A percentile compares a stretch with the other conserved stretches of the same genome.
Conservation (phyloP, 1,284 basidiomycete genomes). For the Rhodotorula glutinis region DNA sequence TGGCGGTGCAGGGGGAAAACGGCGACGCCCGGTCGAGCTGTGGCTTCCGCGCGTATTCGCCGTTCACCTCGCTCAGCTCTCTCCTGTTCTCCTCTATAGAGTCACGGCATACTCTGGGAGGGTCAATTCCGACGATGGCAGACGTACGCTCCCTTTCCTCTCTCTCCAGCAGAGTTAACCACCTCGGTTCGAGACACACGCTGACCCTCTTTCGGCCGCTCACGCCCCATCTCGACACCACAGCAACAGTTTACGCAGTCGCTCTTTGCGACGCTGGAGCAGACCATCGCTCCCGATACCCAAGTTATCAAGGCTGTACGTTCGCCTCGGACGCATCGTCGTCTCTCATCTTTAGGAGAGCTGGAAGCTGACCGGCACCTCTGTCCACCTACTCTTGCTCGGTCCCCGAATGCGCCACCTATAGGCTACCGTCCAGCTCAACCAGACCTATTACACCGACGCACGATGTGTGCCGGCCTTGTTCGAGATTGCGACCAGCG, state of each 20-base stretch:
- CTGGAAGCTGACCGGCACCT: conserved; percentile 39
- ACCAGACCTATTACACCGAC: conserved; percentile 87
- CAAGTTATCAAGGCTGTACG: conserved; percentile 79
- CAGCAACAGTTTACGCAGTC: conserved; percentile 57
- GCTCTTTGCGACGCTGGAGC: conserved; percentile 76
- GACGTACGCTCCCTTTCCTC: conserved; percentile 13
- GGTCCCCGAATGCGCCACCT: conserved; percentile 8
- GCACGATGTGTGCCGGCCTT: conserved; percentile 86
- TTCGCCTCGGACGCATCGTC: neutral
- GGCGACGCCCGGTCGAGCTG: no score
- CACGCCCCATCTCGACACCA: no score
- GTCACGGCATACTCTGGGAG: no score
- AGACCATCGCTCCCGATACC: conserved; percentile 82
- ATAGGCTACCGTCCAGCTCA: conserved; percentile 86
- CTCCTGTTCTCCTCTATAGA: no score
- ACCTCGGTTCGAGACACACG: neutral
- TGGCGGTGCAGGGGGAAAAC: no score
- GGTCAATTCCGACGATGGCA: conserved; percentile 12
- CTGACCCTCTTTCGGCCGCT: neutral
- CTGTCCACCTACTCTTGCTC: conserved; percentile 4
- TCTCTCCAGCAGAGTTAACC: no score
- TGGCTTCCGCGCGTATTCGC: no score
- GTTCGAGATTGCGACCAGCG: conserved; percentile 80
- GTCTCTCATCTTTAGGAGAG: no score
- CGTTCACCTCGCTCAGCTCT: no score